phyloP scores from a whole-genome alignment of 352 stramenopile species.

The Globisporangium spinosum region DNA sequence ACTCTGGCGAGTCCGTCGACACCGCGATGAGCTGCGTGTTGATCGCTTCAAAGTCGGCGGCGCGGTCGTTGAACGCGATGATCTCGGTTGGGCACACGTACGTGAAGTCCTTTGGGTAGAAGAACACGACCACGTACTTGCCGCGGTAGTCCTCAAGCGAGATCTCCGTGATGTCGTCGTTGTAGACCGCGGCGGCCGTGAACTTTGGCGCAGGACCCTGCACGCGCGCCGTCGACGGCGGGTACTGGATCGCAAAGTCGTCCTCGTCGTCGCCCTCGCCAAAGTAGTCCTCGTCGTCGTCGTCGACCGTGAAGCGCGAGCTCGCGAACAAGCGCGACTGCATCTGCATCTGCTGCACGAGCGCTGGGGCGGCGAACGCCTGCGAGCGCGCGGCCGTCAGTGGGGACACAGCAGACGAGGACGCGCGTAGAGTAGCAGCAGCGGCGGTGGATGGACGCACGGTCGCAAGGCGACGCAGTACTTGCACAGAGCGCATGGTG shows the following conservation, averaged over 20 bases:
- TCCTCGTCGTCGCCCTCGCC: constrained; percentile 61
- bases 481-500: constrained; percentile 20
- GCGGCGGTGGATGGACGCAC: constrained; percentile 6
- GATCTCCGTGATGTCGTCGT: constrained; percentile 83
- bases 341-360: constrained; percentile 11
- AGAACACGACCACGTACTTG: constrained; percentile 90
- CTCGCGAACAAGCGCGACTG: constrained; percentile 41
- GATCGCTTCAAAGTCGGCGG: constrained; percentile 76
- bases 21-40: constrained; percentile 87
- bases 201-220: constrained; percentile 69
- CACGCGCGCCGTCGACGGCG: constrained; percentile 48
- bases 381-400: constrained; percentile 10
- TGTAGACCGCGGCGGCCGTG: constrained; percentile 64
- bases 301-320: constrained; percentile 20
- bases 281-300: constrained; percentile 59
- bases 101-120: constrained; percentile 91
- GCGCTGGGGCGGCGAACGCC: background rate
- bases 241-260: constrained; percentile 82
- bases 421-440: constrained; percentile 5
- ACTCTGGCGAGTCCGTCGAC: constrained; percentile 89
- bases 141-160: constrained; percentile 81
- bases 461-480: constrained; percentile 17
- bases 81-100: constrained; percentile 91
- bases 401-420: background rate
- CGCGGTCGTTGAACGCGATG: constrained; percentile 88